Base-by-base conservation (phyloP, 768 basidiomycete genomes). In the Podaxis mareebaensis region DNA sequence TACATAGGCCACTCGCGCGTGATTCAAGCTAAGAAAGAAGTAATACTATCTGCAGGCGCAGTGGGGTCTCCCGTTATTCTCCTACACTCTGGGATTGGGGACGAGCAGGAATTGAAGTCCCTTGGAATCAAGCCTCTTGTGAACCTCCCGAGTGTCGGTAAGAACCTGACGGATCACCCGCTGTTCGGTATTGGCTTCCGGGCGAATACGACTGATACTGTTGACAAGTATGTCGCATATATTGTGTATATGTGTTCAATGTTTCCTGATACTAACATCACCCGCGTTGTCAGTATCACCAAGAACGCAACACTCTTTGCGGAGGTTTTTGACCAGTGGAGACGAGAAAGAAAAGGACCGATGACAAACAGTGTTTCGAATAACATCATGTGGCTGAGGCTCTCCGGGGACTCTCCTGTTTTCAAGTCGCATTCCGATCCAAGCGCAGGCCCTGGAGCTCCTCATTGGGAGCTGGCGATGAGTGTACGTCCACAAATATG, bases 161-260 rank as follows among this genome's bases (percentile, higher is more conserved):
- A 69, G 55, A 70, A 74, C 53, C 53, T 77, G 53, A 64, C 67
- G 20, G 75, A 75, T 63, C 75, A 75, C 36, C 60, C 69, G 1
- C 49, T 66, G 13, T 60, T 68, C n/a, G 13, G 44, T 6, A 39
- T 63, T 15, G 28, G 58, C 2, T 71, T 65, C 62, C 52, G 26
- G 13, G 67, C 68, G 24, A 33, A 33, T 33, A 69, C 65, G 39
- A 42, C 65, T 5, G 67, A 66, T 17, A 60, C 64, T 13, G 26
- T 12, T 13, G 53, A 62, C 33, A 33, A 33, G 33, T 33, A 33
- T 33, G 33, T 33, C 33, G 33, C 33, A 10, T 33, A 10, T 33
- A 33, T 33, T 10, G 10, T 10, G 56, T 53, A 39, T n/a, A 40
- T 26, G n/a, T 10, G 15, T 46, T 17, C 15, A 22, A 7, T 20